These are phyloP conservation scores for Larix kaempferi DNA, from an alignment of 75 land plant species.

Conservation along the genomic window DNA sequence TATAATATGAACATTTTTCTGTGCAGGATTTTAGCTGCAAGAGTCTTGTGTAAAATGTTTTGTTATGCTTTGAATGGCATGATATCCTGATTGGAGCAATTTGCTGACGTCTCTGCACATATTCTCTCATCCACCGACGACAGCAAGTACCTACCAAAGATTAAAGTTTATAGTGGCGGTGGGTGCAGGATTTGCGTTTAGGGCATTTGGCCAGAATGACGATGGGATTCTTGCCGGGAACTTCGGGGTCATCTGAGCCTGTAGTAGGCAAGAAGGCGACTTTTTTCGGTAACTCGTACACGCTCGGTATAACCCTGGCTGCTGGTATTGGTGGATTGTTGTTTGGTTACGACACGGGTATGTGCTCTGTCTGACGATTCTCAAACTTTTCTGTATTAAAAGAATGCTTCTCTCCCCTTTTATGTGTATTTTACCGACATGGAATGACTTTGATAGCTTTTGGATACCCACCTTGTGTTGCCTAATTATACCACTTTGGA, in stretches of 20 bases:
- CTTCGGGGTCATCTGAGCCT: conserved; percentile 29
- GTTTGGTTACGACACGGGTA: conserved; percentile 89
- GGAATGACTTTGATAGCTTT: too few relatives aligned
- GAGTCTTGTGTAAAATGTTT: too few relatives aligned
- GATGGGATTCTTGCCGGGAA: conserved; percentile 42
- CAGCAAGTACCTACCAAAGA: background rate
- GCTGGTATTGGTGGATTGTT: conserved; percentile 78
- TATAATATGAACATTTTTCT: background rate
- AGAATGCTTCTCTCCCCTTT: too few relatives aligned
- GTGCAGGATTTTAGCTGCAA: background rate
- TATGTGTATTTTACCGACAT: too few relatives aligned
- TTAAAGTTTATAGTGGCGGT: background rate
- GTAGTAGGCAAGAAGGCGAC: conserved; percentile 20
- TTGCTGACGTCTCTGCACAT: too few relatives aligned
- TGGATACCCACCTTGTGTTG: too few relatives aligned
- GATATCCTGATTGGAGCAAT: too few relatives aligned
- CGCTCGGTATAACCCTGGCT: conserved; percentile 52
- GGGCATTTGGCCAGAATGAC: conserved; percentile 29
- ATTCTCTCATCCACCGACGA: too few relatives aligned
- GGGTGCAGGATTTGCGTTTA: background rate
- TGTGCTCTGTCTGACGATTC: background rate
- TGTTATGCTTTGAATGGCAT: too few relatives aligned
- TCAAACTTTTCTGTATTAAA: too few relatives aligned
- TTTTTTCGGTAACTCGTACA: conserved; percentile 55
- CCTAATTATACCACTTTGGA: too few relatives aligned